A percentile compares a stretch with the other conserved stretches of the same genome.
Evolutionary conservation across 306 rosid species (phyloP).

Genomic region (Fragaria nilgerrensis): DNA sequence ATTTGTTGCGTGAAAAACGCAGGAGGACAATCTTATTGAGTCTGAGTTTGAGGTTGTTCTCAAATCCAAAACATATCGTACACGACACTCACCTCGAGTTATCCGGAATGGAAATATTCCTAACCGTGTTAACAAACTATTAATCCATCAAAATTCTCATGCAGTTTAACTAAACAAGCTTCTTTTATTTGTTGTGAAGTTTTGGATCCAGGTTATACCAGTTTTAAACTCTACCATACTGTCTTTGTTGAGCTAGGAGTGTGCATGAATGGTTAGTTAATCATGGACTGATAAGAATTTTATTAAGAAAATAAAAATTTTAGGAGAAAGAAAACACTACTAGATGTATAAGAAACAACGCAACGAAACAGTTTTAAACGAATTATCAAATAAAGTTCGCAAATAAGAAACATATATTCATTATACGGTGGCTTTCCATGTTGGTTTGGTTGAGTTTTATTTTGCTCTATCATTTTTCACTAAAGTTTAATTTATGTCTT

Average conservation of each 20-base stretch:
- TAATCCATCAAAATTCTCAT: background rate
- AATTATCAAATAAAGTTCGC: too few relatives aligned
- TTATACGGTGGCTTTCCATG: too few relatives aligned
- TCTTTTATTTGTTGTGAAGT: background rate
- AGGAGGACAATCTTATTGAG: background rate
- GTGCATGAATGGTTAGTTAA: background rate
- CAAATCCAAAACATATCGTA: conserved; percentile 40
- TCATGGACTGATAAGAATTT: too few relatives aligned
- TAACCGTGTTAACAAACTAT: background rate
- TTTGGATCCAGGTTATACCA: background rate
- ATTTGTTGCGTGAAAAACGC: conserved; percentile 7
- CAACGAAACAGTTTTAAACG: background rate
- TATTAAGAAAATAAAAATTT: too few relatives aligned
- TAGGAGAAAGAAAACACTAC: too few relatives aligned
- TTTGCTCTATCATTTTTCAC: too few relatives aligned
- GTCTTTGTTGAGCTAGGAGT: background rate
- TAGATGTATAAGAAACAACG: background rate
- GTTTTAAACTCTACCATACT: background rate
- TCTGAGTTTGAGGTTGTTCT: background rate
- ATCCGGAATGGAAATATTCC: conserved; percentile 7
- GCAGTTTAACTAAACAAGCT: background rate
- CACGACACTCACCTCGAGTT: conserved; percentile 40
- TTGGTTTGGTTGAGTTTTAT: too few relatives aligned
- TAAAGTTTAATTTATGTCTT: background rate
- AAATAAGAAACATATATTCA: too few relatives aligned